phyloP scores from a whole-genome alignment of 2,329 filamentous ascomycete genomes.

The Ophiosphaerella herpotricha region DNA sequence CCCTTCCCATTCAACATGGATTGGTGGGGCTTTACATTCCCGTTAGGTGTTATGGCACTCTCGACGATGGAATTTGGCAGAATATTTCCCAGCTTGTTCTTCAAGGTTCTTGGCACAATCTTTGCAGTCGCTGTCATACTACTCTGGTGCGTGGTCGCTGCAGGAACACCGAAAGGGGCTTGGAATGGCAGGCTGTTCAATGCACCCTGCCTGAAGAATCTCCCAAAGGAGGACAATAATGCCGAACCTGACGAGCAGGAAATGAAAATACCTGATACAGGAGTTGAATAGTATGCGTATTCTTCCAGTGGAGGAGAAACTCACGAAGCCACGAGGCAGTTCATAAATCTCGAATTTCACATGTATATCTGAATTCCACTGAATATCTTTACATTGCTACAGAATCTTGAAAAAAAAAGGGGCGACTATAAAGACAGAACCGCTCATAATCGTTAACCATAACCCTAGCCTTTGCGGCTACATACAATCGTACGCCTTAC shows the following conservation, averaged over 20 bases:
- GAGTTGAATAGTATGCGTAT: not conserved
- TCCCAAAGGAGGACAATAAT: slow-evolving; percentile 27
- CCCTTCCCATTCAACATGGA: slow-evolving; percentile 65
- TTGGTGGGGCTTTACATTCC: slow-evolving; percentile 67
- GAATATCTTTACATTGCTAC: too few species aligned
- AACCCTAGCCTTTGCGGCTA: not conserved
- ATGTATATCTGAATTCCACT: too few species aligned
- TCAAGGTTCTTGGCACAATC: slow-evolving; percentile 61
- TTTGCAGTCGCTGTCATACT: slow-evolving; percentile 57
- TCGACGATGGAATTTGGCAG: slow-evolving; percentile 54
- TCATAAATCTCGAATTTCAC: too few species aligned
- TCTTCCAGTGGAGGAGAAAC: not conserved
- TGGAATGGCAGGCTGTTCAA: slow-evolving; percentile 57
- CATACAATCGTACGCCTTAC: not conserved
- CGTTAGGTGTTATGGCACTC: slow-evolving; percentile 61
- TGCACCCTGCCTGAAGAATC: slow-evolving; percentile 57
- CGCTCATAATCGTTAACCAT: too few species aligned
- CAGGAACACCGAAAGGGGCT: slow-evolving; percentile 55
- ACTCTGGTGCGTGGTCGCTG: slow-evolving; percentile 61
- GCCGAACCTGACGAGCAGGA: slow-evolving; percentile 14
- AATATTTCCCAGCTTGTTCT: slow-evolving; percentile 61
- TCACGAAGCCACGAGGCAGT: too few species aligned
- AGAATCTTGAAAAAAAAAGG: too few species aligned
- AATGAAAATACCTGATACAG: slow-evolving; percentile 17
- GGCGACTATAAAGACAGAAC: too few species aligned